These are phyloP conservation scores for Auxenochlorella protothecoides DNA, from an alignment of 139 green algal genomes.

Conservation along the genomic window DNA sequence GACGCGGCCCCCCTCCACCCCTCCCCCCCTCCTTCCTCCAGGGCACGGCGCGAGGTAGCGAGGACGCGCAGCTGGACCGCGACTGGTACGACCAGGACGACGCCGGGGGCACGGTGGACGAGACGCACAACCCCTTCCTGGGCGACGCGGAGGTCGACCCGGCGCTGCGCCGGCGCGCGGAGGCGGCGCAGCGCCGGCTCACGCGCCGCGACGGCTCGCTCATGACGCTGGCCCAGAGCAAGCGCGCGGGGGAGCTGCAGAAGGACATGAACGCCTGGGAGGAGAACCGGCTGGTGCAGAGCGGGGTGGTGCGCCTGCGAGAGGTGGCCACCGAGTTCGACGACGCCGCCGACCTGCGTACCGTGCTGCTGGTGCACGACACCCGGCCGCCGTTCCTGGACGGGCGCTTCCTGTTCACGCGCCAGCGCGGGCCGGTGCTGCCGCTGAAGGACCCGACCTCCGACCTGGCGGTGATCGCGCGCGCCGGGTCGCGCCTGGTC, in stretches of 20 bases:
- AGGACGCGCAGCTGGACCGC: constrained; percentile 44
- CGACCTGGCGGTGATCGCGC: constrained; percentile 92
- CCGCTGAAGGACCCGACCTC: constrained; percentile 88
- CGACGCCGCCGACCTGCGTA: constrained; percentile 65
- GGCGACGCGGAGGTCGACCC: constrained; percentile 23
- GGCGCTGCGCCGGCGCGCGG: constrained; percentile 16
- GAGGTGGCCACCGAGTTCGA: constrained; percentile 74
- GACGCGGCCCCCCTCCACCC: too few relatives aligned
- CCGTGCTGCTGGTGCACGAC: constrained; percentile 94
- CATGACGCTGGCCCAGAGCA: constrained; percentile 80
- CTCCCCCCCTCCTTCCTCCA: neutral
- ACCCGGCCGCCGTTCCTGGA: constrained; percentile 94
- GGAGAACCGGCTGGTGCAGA: constrained; percentile 85
- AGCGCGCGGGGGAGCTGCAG: constrained; percentile 77
- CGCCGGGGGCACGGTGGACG: constrained; percentile 48
- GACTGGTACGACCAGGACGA: constrained; percentile 82
- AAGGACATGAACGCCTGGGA: constrained; percentile 86
- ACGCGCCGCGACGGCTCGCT: constrained; percentile 67
- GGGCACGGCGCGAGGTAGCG: neutral
- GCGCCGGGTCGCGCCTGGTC: constrained; percentile 57
- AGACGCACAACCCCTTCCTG: constrained; percentile 51
- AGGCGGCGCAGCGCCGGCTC: constrained; percentile 17
- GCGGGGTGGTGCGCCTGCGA: constrained; percentile 65
- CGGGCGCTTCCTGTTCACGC: constrained; percentile 76
- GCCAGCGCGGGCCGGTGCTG: constrained; percentile 75